Evolutionary conservation across 2,329 filamentous ascomycete genomes (phyloP), one percentile per base, ranked within the genome.

Genomic region (Acrodontium crateriforme): DNA sequence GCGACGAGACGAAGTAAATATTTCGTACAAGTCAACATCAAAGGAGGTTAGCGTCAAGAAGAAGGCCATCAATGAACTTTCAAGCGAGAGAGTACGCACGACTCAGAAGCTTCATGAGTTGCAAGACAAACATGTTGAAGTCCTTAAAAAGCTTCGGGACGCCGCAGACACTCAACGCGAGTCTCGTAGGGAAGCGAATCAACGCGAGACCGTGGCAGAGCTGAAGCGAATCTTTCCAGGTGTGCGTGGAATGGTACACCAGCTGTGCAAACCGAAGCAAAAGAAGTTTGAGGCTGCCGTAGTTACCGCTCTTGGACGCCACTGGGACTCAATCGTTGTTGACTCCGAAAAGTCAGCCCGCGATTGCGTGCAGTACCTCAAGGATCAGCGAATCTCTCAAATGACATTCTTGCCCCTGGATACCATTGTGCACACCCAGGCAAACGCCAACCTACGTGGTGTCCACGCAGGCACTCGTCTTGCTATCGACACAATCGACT

Each of bases 391-490:
- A 31, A 76, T 80, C 29, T 71, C 79, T 5, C 82, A 85, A 32
- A 82, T 89, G 57, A 94, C 83, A 1, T 95, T 98, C 54, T 85
- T 95, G 38, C 89, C 89, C 1, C 67, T 98, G 11, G 89, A 98
- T 61, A 94, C 92, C 28, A 93, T 98, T 53, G 91, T 95, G 48
- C 85, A 94, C 49, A 85, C 82, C 52, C 75, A 82, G 8, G 72
- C 89, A 34, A 92, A 92, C 50, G 80, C 83, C 4, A 85, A 82
- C 34, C 65, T 98, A 40, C 94, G 94, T 56, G 82, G 84, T 16
- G 78, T 16, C 78, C 69, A 81, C 30, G 79, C 81, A 20, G 82
- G 80, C 24, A 74, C 75, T 54, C 74, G 87, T 6, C 69, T 94
- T 32, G 91, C 87, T 0, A 92, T 98, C 38, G 89, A 98, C 52